Evolutionary conservation across 2,329 filamentous ascomycete genomes (phyloP), one percentile per base, ranked within the genome.

Genomic region (Diplodia sapinea): DNA sequence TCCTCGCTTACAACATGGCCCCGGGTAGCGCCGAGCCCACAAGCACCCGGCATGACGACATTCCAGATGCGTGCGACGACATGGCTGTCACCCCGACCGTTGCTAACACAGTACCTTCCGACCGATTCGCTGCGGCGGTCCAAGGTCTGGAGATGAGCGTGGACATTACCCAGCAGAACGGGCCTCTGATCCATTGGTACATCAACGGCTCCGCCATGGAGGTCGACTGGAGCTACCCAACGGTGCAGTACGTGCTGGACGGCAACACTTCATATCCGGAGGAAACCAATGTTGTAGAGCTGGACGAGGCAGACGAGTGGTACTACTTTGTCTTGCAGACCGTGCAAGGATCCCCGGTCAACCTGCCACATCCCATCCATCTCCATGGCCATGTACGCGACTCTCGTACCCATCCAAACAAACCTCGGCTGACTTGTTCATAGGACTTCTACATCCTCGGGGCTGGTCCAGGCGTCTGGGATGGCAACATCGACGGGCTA

Each of bases 261-360:
- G 73, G 73, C 17, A 70, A 69, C n/a, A 68, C 66, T 4, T 56
- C 70, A 40, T 76, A n/a, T 17, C 65, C 65, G 1, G 20, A 33
- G 29, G 20, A 52, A 7, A 73, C 43, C 17, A 68, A 61, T 61
- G 68, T 9, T 73, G 74, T 65, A 66, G 70, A 12, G 77, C 76
- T 52, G 69, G 77, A 47, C 0, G 71, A 70, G 17, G 69, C 68
- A 20, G 71, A 71, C 15, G 59, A 67, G 70, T 83, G 81, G 82
- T 82, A 81, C 43, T 80, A 82, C 68, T 84, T 81, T 79, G 79
- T 81, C 67, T 80, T 85, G 57, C 82, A 84, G 67, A 74, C 75
- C 2, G 77, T 50, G 2, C 65, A 57, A 40, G 65, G 73, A 3
- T 68, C 77, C 61, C 29, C 70, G 31, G 66, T 79, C 23, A 70